Percentiles rank a stretch among this genome's conserved stretches.
phyloP scores from a whole-genome alignment of 148 eudicot species.

The Nyssa sinensis region DNA sequence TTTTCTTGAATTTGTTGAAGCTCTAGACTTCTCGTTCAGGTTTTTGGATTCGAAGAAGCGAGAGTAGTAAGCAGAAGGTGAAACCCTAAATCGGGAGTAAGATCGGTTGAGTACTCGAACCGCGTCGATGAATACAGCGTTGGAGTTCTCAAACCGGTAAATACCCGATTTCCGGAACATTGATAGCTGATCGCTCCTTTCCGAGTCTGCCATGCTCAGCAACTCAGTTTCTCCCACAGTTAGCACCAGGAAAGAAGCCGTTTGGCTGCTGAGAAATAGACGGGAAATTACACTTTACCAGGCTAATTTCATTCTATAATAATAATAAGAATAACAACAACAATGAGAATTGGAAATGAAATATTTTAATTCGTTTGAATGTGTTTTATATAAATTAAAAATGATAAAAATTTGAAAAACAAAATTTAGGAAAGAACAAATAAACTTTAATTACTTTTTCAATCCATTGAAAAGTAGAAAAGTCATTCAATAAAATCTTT shows the following conservation, averaged over 20 bases:
- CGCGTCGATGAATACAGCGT: constrained; percentile 63
- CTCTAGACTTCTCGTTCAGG: constrained; percentile 12
- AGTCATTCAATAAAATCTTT: too few relatives aligned
- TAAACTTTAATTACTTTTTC: too few relatives aligned
- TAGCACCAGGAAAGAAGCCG: neutral
- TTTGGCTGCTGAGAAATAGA: constrained; percentile 4
- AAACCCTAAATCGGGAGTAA: constrained; percentile 66
- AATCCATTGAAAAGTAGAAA: too few relatives aligned
- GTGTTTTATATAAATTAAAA: too few relatives aligned
- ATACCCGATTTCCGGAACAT: constrained; percentile 52
- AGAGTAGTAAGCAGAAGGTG: constrained; percentile 69
- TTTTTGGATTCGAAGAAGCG: constrained; percentile 52
- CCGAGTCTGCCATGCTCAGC: constrained; percentile 46
- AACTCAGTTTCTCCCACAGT: too few relatives aligned
- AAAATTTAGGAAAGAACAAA: too few relatives aligned
- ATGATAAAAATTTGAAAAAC: too few relatives aligned
- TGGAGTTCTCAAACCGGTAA: constrained; percentile 48
- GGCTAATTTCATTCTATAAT: too few relatives aligned
- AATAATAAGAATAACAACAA: too few relatives aligned
- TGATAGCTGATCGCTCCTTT: constrained; percentile 22
- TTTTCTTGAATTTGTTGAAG: constrained; percentile 29
- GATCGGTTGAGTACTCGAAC: constrained; percentile 69
- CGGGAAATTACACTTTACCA: too few relatives aligned
- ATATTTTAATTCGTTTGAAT: too few relatives aligned
- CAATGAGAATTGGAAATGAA: too few relatives aligned